A percentile compares a stretch with the other conserved stretches of the same genome.
phyloP scores from a whole-genome alignment of 805 yeast genomes.

The Priceomyces medius region DNA sequence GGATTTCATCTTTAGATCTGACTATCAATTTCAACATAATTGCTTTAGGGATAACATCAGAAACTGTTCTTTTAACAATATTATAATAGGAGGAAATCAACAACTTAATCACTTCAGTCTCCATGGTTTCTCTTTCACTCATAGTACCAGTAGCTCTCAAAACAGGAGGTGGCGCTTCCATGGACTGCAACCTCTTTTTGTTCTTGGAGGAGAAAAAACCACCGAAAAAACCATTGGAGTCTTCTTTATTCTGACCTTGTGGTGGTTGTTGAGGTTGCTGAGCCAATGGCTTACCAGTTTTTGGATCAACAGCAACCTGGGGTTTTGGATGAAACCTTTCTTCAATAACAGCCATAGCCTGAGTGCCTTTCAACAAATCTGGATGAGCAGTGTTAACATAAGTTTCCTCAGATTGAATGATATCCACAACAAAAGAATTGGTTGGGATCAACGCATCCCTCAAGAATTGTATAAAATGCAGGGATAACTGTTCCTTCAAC shows the following conservation, averaged over 20 bases:
- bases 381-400: slow-evolving; percentile 98
- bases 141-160: slow-evolving; percentile 88
- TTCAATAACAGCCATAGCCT: slow-evolving; percentile 89
- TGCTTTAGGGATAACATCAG: slow-evolving; percentile 94
- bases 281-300: slow-evolving; percentile 80
- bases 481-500: slow-evolving; percentile 81
- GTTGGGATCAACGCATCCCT: slow-evolving; percentile 83
- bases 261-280: slow-evolving; percentile 37
- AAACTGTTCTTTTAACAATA: slow-evolving; percentile 89
- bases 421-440: slow-evolving; percentile 76
- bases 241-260: slow-evolving; percentile 42
- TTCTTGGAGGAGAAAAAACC: slow-evolving; percentile 91
- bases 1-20: slow-evolving; percentile 82
- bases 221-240: slow-evolving; percentile 82
- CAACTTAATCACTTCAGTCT: slow-evolving; percentile 94
- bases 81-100: slow-evolving; percentile 86
- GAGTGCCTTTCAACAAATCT: slow-evolving; percentile 89
- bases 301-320: slow-evolving; percentile 80
- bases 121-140: slow-evolving; percentile 95
- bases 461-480: slow-evolving; percentile 74
- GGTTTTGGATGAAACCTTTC: slow-evolving; percentile 78
- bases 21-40: slow-evolving; percentile 89
- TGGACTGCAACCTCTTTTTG: slow-evolving; percentile 87
- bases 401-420: slow-evolving; percentile 83
- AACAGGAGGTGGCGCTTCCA: slow-evolving; percentile 97